phyloP scores from a whole-genome alignment of 2,329 filamentous ascomycete species.

The Alternaria viburni region DNA sequence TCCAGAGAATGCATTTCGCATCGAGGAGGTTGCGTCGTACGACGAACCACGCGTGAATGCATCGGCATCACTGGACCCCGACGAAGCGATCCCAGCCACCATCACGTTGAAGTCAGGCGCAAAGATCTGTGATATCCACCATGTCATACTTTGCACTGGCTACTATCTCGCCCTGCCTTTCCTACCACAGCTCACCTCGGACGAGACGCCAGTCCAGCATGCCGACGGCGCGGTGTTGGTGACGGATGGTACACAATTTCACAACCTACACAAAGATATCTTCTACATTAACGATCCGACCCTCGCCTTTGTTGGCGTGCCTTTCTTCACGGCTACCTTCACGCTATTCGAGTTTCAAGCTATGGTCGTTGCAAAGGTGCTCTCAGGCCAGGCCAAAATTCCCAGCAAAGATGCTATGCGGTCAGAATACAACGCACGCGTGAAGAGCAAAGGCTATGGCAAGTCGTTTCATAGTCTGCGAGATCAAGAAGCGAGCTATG shows the following conservation, averaged over 20 bases:
- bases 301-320: conserved; percentile 68
- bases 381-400: conserved; percentile 58
- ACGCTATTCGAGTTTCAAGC: conserved; percentile 75
- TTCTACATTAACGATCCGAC: conserved; percentile 73
- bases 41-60: conserved; percentile 22
- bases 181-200: conserved; percentile 58
- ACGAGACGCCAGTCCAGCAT: conserved; percentile 52
- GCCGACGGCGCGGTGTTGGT: conserved; percentile 64
- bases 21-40: conserved; percentile 61
- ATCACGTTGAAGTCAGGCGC: conserved; percentile 62
- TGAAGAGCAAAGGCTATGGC: conserved; percentile 50
- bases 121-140: conserved; percentile 62
- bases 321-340: conserved; percentile 71
- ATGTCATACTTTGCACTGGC: conserved; percentile 70
- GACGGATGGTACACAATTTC: conserved; percentile 67
- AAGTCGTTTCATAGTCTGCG: conserved; percentile 55
- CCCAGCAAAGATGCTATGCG: conserved; percentile 55
- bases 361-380: conserved; percentile 64
- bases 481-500: conserved; percentile 49
- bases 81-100: conserved; percentile 56
- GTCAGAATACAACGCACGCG: conserved; percentile 46
- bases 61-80: conserved; percentile 1
- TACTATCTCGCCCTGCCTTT: conserved; percentile 74
- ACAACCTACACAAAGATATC: conserved; percentile 74
- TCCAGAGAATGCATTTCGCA: conserved; percentile 59